Evolutionary conservation across 768 basidiomycete species (phyloP).

Genomic region (Podaxis sp.): DNA sequence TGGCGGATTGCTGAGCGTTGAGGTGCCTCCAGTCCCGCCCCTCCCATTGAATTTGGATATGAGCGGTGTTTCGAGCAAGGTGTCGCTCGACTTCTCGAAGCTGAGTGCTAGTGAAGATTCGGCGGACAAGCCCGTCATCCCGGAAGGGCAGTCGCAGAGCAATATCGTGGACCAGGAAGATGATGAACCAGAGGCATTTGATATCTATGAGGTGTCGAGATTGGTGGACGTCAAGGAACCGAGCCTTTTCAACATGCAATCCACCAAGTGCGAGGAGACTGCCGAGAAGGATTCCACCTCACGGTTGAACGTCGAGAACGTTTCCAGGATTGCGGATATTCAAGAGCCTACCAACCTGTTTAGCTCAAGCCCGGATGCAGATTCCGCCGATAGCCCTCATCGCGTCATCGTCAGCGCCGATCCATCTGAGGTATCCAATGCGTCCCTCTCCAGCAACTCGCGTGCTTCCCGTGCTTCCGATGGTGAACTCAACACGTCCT

Average conservation of each 20-base stretch:
- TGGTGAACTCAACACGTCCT: slow-evolving; percentile 65
- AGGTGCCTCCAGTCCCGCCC: slow-evolving; percentile 49
- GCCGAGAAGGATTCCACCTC: slow-evolving; percentile 1
- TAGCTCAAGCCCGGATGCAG: slow-evolving; percentile 20
- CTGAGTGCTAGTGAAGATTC: background rate
- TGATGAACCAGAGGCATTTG: slow-evolving; percentile 15
- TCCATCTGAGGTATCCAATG: slow-evolving; percentile 12
- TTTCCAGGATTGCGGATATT: slow-evolving; percentile 19
- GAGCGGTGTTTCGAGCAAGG: background rate
- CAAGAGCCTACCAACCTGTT: slow-evolving; percentile 27
- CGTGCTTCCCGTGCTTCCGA: slow-evolving; percentile 53
- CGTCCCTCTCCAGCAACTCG: slow-evolving; percentile 23
- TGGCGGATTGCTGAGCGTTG: slow-evolving; percentile 28
- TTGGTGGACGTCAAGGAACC: slow-evolving; percentile 30
- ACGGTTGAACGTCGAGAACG: slow-evolving; percentile 12
- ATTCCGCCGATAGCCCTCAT: slow-evolving; percentile 26
- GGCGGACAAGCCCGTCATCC: slow-evolving; percentile 16
- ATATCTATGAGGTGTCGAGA: slow-evolving; percentile 22
- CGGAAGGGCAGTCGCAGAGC: slow-evolving; percentile 10
- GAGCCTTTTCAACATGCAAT: slow-evolving; percentile 13
- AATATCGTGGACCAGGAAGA: slow-evolving; percentile 4
- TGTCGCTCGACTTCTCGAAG: background rate
- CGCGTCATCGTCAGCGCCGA: slow-evolving; percentile 29
- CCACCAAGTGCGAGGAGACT: slow-evolving; percentile 10
- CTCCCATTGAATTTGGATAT: slow-evolving; percentile 28